Conservation (phyloP, 345 rosid genomes). For the Eucalyptus sp. region DNA sequence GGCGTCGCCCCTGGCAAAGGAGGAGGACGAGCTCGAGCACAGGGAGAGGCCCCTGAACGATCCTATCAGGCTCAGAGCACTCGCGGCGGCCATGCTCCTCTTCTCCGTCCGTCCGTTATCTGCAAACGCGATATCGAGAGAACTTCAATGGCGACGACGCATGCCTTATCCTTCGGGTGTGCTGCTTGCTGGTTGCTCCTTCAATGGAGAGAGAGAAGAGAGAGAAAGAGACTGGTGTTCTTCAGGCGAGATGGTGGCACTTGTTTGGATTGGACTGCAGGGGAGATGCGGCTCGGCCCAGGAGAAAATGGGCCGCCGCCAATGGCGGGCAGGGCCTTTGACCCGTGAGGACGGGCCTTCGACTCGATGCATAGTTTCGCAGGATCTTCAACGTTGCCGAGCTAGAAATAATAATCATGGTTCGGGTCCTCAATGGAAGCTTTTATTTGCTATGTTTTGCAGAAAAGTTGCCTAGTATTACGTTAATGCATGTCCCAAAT, state of each 20-base stretch:
- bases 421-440: background rate
- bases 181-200: background rate
- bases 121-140: background rate
- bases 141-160: background rate
- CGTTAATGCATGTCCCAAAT: background rate
- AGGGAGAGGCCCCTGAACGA: constrained; percentile 61
- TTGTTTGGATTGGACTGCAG: background rate
- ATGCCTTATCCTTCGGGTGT: background rate
- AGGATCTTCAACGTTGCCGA: background rate
- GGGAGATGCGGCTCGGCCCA: background rate
- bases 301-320: background rate
- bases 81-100: background rate
- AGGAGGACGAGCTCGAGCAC: constrained; percentile 37
- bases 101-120: background rate
- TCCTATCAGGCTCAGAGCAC: constrained; percentile 34
- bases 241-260: background rate
- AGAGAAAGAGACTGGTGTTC: background rate
- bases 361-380: background rate
- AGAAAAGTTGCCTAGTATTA: background rate
- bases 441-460: background rate
- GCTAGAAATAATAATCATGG: background rate
- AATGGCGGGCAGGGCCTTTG: background rate
- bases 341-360: background rate
- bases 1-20: constrained; percentile 44
- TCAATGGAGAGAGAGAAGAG: background rate